phyloP scores from a whole-genome alignment of 441 rosid species.

The Sinapis alba region DNA sequence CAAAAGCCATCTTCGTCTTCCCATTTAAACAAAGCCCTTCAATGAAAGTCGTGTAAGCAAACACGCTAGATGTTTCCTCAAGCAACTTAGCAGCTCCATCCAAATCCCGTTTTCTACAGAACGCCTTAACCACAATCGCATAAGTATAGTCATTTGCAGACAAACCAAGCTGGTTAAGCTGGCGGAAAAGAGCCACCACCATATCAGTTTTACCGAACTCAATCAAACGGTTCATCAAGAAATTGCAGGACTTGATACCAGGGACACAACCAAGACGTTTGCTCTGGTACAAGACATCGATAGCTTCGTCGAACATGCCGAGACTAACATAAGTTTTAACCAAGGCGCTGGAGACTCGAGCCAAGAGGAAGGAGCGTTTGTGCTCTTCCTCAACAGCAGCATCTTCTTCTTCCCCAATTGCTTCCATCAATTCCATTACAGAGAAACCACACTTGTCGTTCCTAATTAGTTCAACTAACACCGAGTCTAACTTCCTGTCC shows the following conservation, averaged over 20 bases:
- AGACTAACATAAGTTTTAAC: slow-evolving; percentile 58
- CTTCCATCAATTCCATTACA: slow-evolving; percentile 48
- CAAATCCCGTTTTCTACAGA: slow-evolving; percentile 56
- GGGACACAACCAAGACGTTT: slow-evolving; percentile 46
- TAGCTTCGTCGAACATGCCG: slow-evolving; percentile 65
- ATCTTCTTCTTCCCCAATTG: slow-evolving; percentile 36
- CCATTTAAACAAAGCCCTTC: slow-evolving; percentile 64
- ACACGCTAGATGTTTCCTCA: slow-evolving; percentile 40
- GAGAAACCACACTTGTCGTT: slow-evolving; percentile 39
- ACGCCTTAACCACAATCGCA: slow-evolving; percentile 62
- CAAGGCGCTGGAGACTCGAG: slow-evolving; percentile 47
- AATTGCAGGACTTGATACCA: slow-evolving; percentile 57
- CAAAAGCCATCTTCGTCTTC: slow-evolving; percentile 47
- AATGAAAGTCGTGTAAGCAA: slow-evolving; percentile 58
- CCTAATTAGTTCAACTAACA: slow-evolving; percentile 47
- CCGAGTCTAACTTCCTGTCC: slow-evolving; percentile 45
- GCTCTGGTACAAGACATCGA: slow-evolving; percentile 50
- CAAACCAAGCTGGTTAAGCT: slow-evolving; percentile 57
- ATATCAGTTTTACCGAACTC: slow-evolving; percentile 44
- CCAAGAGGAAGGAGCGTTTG: slow-evolving; percentile 31
- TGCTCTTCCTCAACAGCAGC: slow-evolving; percentile 34
- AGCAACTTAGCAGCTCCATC: slow-evolving; percentile 49
- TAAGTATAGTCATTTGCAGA: slow-evolving; percentile 57
- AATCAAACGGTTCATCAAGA: slow-evolving; percentile 62
- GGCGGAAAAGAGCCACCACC: slow-evolving; percentile 48